Conservation (phyloP, 2,329 filamentous ascomycete genomes). For the Thielaviopsis ethacetica region DNA sequence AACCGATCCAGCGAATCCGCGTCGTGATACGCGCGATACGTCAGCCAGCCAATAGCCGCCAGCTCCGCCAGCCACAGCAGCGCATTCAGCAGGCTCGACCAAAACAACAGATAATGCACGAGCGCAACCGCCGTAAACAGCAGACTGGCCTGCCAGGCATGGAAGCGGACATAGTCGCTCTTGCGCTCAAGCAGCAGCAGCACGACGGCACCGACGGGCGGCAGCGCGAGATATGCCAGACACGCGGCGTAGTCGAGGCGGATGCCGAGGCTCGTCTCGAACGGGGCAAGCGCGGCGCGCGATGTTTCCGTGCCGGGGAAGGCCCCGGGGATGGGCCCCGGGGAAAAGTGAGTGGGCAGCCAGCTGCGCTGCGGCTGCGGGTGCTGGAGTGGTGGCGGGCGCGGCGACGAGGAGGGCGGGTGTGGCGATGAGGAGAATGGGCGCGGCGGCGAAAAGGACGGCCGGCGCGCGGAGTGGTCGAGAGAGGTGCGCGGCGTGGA, state of each 20-base stretch:
- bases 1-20: slow-evolving; percentile 51
- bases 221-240: slow-evolving; percentile 71
- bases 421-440: slow-evolving; percentile 24
- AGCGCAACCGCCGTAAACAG: slow-evolving; percentile 62
- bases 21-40: slow-evolving; percentile 68
- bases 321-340: slow-evolving; percentile 18
- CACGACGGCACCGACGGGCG: slow-evolving; percentile 72
- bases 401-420: slow-evolving; percentile 30
- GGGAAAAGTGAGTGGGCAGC: slow-evolving; percentile 10
- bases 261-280: slow-evolving; percentile 78
- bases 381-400: too few relatives aligned
- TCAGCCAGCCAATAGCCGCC: slow-evolving; percentile 57
- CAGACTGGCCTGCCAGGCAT: slow-evolving; percentile 87
- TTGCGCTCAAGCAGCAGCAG: slow-evolving; percentile 79
- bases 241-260: slow-evolving; percentile 81
- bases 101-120: slow-evolving; percentile 71
- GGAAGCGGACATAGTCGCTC: slow-evolving; percentile 94
- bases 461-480: slow-evolving; percentile 34
- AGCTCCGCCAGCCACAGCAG: slow-evolving; percentile 63
- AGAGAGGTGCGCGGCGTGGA: slow-evolving; percentile 39
- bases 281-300: slow-evolving; percentile 54
- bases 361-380: slow-evolving; percentile 23
- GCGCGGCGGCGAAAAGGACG: slow-evolving; percentile 33
- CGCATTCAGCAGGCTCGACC: slow-evolving; percentile 74
- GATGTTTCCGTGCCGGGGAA: slow-evolving; percentile 25